A percentile compares a stretch with the other conserved stretches of the same genome.
These are phyloP conservation scores for Peniophora sp. DNA, from an alignment of 1,284 basidiomycete species.

Conservation along the genomic window DNA sequence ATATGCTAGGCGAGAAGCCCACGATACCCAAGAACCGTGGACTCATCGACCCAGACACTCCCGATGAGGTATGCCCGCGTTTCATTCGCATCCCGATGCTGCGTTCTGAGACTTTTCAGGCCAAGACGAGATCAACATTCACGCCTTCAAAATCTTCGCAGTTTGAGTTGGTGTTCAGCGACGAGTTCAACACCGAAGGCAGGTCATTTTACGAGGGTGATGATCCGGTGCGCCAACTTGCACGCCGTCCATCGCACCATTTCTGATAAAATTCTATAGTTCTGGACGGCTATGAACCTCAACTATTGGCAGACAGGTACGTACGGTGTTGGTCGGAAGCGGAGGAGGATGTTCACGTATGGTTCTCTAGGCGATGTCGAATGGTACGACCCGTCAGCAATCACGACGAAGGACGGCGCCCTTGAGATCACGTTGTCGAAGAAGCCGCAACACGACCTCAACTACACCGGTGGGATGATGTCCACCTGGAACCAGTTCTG, in stretches of 20 bases:
- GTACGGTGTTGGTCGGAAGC: too few species aligned
- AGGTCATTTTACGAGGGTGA: conserved; percentile 71
- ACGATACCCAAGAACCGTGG: conserved; percentile 34
- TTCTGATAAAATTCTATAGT: conserved; percentile 14
- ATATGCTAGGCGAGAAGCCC: conserved; percentile 2
- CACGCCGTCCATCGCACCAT: neutral
- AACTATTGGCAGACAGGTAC: conserved; percentile 31
- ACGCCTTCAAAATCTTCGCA: conserved; percentile 23
- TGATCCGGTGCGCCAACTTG: conserved; percentile 20
- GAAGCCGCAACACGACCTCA: conserved; percentile 61
- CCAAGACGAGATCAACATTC: conserved; percentile 29
- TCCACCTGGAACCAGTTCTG: conserved; percentile 90
- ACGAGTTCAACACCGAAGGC: conserved; percentile 81
- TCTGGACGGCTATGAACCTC: conserved; percentile 38
- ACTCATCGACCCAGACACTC: conserved; percentile 67
- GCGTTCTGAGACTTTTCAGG: conserved; percentile 11
- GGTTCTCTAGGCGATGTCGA: conserved; percentile 24
- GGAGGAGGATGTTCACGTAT: too few species aligned
- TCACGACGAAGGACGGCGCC: conserved; percentile 73
- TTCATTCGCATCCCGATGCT: too few species aligned
- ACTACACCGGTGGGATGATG: conserved; percentile 70
- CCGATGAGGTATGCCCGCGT: conserved; percentile 15
- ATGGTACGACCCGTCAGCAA: conserved; percentile 73
- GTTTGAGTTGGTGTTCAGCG: conserved; percentile 72
- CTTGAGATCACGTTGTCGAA: conserved; percentile 73